Conservation (phyloP, 345 rosid genomes). For the Syzygium aqueum region DNA sequence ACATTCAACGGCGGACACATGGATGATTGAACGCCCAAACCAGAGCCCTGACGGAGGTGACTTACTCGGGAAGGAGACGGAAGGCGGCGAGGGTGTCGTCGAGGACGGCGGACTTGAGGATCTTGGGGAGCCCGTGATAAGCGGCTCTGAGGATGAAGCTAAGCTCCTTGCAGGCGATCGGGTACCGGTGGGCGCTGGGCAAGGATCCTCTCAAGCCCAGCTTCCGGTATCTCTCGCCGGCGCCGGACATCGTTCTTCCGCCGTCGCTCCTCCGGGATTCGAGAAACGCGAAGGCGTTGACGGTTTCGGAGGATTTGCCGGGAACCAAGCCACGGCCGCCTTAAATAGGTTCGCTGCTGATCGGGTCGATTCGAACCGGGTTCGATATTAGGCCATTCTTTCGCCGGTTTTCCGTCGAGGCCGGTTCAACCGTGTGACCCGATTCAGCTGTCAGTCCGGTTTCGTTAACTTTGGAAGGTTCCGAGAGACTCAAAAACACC, state of each 20-base stretch:
- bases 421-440: neutral
- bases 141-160: conserved; percentile 42
- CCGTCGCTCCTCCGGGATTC: neutral
- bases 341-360: neutral
- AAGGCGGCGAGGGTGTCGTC: conserved; percentile 63
- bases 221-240: conserved; percentile 43
- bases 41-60: neutral
- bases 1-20: neutral
- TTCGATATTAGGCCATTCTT: neutral
- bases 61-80: conserved; percentile 70
- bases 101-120: conserved; percentile 52
- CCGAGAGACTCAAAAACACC: neutral
- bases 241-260: conserved; percentile 23
- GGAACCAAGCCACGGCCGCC: rapidly evolving
- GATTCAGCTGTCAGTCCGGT: neutral
- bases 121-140: conserved; percentile 45
- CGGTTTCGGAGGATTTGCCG: neutral
- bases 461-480: neutral
- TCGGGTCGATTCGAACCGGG: neutral
- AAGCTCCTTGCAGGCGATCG: conserved; percentile 60
- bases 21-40: neutral
- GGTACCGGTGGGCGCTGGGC: conserved; percentile 36
- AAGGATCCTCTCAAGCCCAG: conserved; percentile 40
- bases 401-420: neutral
- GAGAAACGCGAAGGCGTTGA: neutral